phyloP scores from a whole-genome alignment of 1,284 basidiomycete genomes.

The Trametes pubescens region DNA sequence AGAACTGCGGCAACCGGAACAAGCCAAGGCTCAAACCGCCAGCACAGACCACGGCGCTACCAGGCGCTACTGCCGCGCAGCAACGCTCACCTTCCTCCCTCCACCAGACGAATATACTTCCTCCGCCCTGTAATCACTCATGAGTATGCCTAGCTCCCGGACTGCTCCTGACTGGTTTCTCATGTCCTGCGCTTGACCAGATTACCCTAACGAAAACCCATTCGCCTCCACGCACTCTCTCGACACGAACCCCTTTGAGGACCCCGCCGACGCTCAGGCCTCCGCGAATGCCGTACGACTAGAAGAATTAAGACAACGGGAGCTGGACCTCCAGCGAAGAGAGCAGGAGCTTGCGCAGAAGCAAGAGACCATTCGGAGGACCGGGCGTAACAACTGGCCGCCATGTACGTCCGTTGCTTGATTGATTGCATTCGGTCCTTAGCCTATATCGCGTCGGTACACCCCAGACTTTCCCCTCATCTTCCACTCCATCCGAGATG shows the following conservation, averaged over 20 bases:
- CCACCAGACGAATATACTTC: conserved; percentile 20
- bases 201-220: conserved; percentile 62
- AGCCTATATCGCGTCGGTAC: conserved; percentile 3
- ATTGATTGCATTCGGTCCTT: conserved; percentile 20
- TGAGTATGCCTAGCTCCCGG: conserved; percentile 28
- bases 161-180: neutral
- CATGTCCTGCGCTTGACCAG: conserved; percentile 18
- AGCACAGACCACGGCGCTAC: conserved; percentile 21
- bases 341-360: conserved; percentile 75
- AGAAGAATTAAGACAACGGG: conserved; percentile 75
- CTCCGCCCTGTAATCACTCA: conserved; percentile 26
- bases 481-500: conserved; percentile 90
- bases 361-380: conserved; percentile 76
- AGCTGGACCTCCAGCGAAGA: conserved; percentile 81
- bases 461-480: conserved; percentile 88
- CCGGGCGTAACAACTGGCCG: conserved; percentile 92
- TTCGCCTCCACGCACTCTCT: conserved; percentile 86
- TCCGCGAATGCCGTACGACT: conserved; percentile 51
- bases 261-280: conserved; percentile 53
- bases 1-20: conserved; percentile 18
- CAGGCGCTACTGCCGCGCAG: conserved; percentile 2
- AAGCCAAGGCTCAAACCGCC: conserved; percentile 19
- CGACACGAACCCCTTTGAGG: conserved; percentile 85
- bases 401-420: conserved; percentile 61
- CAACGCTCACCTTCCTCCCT: conserved; percentile 22